These are phyloP conservation scores for Candida buenavistaensis DNA, from an alignment of 1,139 yeast species.

Conservation along the genomic window DNA sequence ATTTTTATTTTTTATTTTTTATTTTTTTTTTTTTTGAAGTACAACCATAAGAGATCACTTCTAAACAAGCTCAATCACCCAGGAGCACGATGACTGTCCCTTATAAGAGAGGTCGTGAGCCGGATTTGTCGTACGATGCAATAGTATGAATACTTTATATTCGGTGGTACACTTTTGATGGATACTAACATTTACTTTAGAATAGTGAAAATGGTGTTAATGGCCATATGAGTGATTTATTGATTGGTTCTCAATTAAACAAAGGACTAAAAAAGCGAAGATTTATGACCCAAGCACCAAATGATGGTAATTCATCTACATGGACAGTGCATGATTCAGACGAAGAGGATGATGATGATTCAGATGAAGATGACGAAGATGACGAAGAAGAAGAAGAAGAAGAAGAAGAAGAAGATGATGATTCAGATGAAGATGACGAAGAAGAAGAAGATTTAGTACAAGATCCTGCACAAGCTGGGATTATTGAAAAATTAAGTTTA, in stretches of 20 bases:
- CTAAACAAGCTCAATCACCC: no score
- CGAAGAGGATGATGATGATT: not conserved
- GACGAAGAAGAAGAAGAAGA: not conserved
- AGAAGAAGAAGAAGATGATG: no score
- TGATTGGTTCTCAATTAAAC: no score
- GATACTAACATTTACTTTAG: no score
- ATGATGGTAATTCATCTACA: no score
- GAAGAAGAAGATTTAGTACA: conserved; percentile 10
- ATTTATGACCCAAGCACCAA: conserved; percentile 2
- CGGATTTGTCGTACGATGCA: not conserved
- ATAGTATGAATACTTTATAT: no score
- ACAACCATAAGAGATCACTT: not conserved
- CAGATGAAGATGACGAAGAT: not conserved
- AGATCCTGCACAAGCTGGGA: conserved; percentile 50
- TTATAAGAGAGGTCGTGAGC: not conserved
- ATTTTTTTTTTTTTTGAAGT: not conserved
- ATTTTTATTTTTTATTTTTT: not conserved
- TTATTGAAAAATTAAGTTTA: conserved; percentile 56
- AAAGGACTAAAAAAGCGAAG: conserved; percentile 1
- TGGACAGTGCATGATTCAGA: no score
- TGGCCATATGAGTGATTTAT: conserved; percentile 3
- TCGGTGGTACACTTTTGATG: no score
- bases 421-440: conserved; percentile 3
- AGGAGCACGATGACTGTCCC: not conserved
- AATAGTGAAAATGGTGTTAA: conserved; percentile 2